Percentiles rank a stretch among this genome's conserved stretches.
Evolutionary conservation across 257 asterid species (phyloP).

Genomic region (Osmanthus fragrans): DNA sequence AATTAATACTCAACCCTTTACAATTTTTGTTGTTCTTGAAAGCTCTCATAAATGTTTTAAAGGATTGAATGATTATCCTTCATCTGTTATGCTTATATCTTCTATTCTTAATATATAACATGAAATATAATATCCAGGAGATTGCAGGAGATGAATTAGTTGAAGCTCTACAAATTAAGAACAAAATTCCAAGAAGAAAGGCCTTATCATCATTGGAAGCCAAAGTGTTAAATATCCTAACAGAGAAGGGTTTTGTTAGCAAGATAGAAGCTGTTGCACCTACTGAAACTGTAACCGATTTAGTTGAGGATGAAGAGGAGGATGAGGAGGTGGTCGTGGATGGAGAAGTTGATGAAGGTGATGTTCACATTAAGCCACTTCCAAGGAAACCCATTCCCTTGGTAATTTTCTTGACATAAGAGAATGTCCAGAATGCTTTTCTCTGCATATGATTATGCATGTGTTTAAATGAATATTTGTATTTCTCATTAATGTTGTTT

Average conservation of each 20-base stretch:
- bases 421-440: neutral
- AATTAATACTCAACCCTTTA: neutral
- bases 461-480: neutral
- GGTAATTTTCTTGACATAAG: conserved; percentile 46
- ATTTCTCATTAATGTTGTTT: neutral
- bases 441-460: neutral
- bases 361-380: conserved; percentile 83
- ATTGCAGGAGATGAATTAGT: conserved; percentile 87
- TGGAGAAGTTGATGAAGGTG: conserved; percentile 99
- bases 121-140: conserved; percentile 58
- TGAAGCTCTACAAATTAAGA: conserved; percentile 80
- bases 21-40: neutral
- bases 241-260: conserved; percentile 87
- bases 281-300: conserved; percentile 61
- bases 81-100: conserved; percentile 13
- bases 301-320: conserved; percentile 82
- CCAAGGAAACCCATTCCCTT: conserved; percentile 53
- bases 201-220: conserved; percentile 71
- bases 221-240: conserved; percentile 71
- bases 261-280: conserved; percentile 50
- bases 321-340: conserved; percentile 94
- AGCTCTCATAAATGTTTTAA: conserved; percentile 7
- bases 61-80: conserved; percentile 4
- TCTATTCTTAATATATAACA: conserved; percentile 28
- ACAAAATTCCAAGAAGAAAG: conserved; percentile 86